A percentile compares a stretch with the other conserved stretches of the same genome.
phyloP scores from a whole-genome alignment of 306 rosid species.

The Arachis stenosperma region DNA sequence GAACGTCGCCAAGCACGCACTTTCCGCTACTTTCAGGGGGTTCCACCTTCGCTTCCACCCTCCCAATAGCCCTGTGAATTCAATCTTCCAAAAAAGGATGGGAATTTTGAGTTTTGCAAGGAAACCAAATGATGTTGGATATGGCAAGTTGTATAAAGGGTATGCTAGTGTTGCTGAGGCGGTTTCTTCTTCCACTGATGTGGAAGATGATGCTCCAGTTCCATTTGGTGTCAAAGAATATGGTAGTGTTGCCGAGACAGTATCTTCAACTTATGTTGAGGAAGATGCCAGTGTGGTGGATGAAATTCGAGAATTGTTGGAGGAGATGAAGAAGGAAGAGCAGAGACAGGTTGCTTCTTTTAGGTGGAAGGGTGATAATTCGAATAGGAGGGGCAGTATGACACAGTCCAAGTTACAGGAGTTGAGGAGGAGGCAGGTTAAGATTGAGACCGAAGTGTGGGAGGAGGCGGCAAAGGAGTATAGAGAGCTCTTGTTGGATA shows the following conservation, averaged over 20 bases:
- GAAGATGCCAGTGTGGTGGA: constrained; percentile 59
- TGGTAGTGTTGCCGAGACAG: constrained; percentile 69
- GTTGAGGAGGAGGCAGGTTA: constrained; percentile 76
- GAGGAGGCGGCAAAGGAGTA: constrained; percentile 80
- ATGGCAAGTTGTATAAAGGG: constrained; percentile 45
- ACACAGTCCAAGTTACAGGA: constrained; percentile 45
- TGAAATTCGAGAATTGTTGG: constrained; percentile 56
- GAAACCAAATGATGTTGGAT: constrained; percentile 31
- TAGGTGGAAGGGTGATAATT: constrained; percentile 38
- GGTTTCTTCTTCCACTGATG: constrained; percentile 63
- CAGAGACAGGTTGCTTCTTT: constrained; percentile 16
- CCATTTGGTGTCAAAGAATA: constrained; percentile 50
- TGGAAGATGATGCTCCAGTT: constrained; percentile 58
- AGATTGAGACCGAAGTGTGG: constrained; percentile 87
- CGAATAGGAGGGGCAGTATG: constrained; percentile 43
- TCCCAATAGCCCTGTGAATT: constrained; percentile 35
- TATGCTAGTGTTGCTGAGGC: constrained; percentile 74
- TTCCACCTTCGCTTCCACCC: constrained; percentile 35
- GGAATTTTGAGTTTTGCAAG: constrained; percentile 19
- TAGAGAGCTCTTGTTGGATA: constrained; percentile 81
- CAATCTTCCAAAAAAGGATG: neutral
- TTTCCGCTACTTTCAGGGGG: constrained; percentile 39
- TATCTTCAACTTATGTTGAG: constrained; percentile 69
- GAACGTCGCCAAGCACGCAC: constrained; percentile 55
- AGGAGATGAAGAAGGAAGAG: constrained; percentile 59